Evolutionary conservation across 305 asterid species (phyloP).

Genomic region (Andrographis paniculata): DNA sequence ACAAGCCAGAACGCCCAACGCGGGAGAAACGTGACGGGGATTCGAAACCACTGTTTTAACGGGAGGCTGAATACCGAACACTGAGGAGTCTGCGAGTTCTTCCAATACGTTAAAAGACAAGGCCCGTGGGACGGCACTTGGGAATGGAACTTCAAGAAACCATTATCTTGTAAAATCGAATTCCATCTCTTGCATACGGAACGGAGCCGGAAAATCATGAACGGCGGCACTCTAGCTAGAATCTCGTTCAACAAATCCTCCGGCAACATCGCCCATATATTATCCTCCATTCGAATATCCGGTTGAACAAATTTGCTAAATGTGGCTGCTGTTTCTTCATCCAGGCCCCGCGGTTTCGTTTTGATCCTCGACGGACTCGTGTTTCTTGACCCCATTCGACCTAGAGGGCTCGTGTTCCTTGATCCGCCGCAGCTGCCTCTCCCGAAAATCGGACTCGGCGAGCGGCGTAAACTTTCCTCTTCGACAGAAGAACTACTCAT

Average conservation of each 20-base stretch:
- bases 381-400: too few species aligned
- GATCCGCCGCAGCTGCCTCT: conserved; percentile 49
- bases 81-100: conserved; percentile 75
- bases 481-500: conserved; percentile 44
- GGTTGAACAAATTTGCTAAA: conserved; percentile 56
- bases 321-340: conserved; percentile 78
- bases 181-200: conserved; percentile 97
- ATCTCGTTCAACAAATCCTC: conserved; percentile 90
- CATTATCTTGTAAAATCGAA: conserved; percentile 74
- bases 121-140: conserved; percentile 97
- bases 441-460: conserved; percentile 49
- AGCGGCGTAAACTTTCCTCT: conserved; percentile 46
- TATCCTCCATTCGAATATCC: conserved; percentile 92
- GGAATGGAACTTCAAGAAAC: conserved; percentile 88
- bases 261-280: conserved; percentile 91
- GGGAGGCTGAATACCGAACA: conserved; percentile 96
- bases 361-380: too few species aligned
- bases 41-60: conserved; percentile 84
- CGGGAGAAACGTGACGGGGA: conserved; percentile 81
- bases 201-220: conserved; percentile 85
- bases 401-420: conserved; percentile 85
- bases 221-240: conserved; percentile 90
- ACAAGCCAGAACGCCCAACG: conserved; percentile 95
- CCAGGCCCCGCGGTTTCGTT: conserved; percentile 90
- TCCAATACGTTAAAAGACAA: conserved; percentile 90